A percentile compares a stretch with the other conserved stretches of the same genome.
Evolutionary conservation across 306 rosid genomes (phyloP).

Genomic region (Acacia melanoxylon): DNA sequence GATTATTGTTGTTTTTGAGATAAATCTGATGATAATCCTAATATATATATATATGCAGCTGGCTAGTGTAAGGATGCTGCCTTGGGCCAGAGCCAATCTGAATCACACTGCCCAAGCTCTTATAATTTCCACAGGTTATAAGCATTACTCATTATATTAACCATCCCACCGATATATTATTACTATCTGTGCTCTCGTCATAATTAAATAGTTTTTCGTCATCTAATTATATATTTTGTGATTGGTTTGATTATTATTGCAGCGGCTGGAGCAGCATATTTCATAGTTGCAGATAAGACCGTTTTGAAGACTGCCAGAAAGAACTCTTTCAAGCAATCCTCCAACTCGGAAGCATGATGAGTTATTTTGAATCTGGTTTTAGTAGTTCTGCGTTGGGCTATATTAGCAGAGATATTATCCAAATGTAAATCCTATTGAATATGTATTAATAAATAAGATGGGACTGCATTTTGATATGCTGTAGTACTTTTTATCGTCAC

Average conservation of each 20-base stretch:
- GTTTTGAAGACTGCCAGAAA: conserved; percentile 89
- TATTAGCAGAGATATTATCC: neutral
- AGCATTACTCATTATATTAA: neutral
- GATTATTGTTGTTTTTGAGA: neutral
- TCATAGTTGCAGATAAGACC: conserved; percentile 97
- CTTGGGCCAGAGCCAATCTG: conserved; percentile 95
- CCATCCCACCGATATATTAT: neutral
- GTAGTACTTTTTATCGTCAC: neutral
- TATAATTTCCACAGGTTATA: conserved; percentile 83
- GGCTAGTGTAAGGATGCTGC: conserved; percentile 88
- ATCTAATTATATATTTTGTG: neutral
- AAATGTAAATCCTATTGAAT: neutral
- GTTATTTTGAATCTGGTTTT: neutral
- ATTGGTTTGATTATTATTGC: conserved; percentile 24
- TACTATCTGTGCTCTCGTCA: neutral
- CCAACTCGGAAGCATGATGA: conserved; percentile 42
- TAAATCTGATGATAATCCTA: neutral
- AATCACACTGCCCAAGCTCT: conserved; percentile 98
- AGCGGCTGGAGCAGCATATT: conserved; percentile 99
- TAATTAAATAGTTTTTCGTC: neutral
- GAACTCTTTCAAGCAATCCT: conserved; percentile 71
- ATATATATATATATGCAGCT: conserved; percentile 38
- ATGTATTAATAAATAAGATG: neutral
- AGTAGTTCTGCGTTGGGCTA: conserved; percentile 2
- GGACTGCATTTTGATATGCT: neutral